Evolutionary conservation across 345 rosid genomes (phyloP), one percentile per base, ranked within the genome.

Genomic region (Eucalyptus leucophloia): DNA sequence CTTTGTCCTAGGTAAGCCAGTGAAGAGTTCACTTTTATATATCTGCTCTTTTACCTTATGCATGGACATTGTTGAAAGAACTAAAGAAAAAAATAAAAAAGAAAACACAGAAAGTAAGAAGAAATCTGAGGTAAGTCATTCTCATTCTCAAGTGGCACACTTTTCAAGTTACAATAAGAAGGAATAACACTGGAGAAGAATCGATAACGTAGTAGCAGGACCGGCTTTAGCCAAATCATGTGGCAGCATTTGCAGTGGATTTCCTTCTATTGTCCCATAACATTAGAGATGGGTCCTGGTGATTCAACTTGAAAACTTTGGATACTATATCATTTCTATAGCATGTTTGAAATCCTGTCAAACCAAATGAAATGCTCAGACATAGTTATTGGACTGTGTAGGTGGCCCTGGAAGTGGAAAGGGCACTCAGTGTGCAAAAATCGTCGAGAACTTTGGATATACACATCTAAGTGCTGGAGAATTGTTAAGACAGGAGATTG

Each of bases 331-430:
- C 54, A 62, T 13, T 45, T 54, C 65, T 49, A 17, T 34, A 58
- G 32, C 40, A 60, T 88, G 82, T 1, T 45, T 24, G 80, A 88
- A 69, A 23, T 23, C 17, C 88, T 32, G 88, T 40, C 37, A 54
- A 77, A 77, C 85, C 85, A 77, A 40, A 77, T 45, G 24, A 49
- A 40, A 45, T 82, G 89, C 54, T 83, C 60, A 85, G 19, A 81
- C 60, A 34, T 50, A 53, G 42, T 88, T 40, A 54, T 83, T 44
- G 49, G 49, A 51, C 82, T 65, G 87, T 85, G 62, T 81, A 95
- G 97, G 98, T 90, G 98, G 98, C 87, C 96, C 97, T 88, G 98
- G 98, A 83, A 96, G 99, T 93, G 98, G 98, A 60, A 97, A 96
- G 93, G 99, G 99, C 50, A 96, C 98, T 14, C 99, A 96, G 40